Base-by-base conservation (phyloP, 163 green algal genomes). In the Prototheca wickerhamii region DNA sequence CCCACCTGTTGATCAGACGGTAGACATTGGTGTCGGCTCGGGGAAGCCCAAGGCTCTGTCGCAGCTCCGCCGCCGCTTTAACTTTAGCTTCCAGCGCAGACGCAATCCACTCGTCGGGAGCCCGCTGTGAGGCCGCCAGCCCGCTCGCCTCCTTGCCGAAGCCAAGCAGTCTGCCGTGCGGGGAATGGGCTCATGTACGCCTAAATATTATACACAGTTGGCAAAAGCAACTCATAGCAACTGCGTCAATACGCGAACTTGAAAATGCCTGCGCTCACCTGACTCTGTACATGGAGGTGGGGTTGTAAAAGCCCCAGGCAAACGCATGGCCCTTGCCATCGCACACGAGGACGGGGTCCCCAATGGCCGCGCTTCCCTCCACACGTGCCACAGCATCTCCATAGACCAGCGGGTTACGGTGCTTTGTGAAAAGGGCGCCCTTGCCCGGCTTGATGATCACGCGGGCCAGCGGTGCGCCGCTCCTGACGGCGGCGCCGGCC, bases 271-370 rank as follows among this genome's bases (percentile, higher is more conserved):
- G 26, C 42, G 32, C 44, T 18, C 5, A 62, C 37, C 56, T 60
- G 53, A 94, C 81, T 0, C 80, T 64, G 68, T 92, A 96, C 84
- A 92, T 89, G 42, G 74, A 88, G 23, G 61, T 60, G 2, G 83
- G 81, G 73, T 96, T 96, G 83, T 76, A 96, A 3, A 94, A 66
- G 10, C 90, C 90, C 87, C 87, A 93, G 2, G 64, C 87, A 25
- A 97, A 72, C 2, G 71, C 26, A 17, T 40, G 32, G 4, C 78
- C 65, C 1, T 64, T 53, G 3, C 65, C 50, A 67, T 94, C 83
- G 3, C 69, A 70, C 18, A 96, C 67, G 15, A 90, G n/a, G 15
- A 96, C 83, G 0, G 55, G 23, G 44, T 94, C 87, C 3, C 87
- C 87, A 30, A 30, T 12, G 18, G 18, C 20, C 15, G 46, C 23